phyloP scores from a whole-genome alignment of 768 basidiomycete genomes.

The Tephrocybe sp. region DNA sequence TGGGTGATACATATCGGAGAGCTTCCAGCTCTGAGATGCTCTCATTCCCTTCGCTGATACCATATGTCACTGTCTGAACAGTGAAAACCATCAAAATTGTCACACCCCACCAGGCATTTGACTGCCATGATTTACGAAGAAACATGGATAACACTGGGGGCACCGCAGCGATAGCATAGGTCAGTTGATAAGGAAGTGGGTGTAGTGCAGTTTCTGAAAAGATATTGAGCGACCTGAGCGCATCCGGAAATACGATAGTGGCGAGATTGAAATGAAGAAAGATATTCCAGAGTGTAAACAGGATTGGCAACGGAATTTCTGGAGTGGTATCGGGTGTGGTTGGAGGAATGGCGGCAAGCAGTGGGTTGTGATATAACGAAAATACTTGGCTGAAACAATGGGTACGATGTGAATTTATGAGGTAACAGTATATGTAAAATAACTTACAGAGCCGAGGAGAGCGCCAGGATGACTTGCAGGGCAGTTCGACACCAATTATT shows the following conservation, averaged over 20 bases:
- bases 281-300: slow-evolving; percentile 47
- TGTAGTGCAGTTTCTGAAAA: slow-evolving; percentile 19
- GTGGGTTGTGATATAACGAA: slow-evolving; percentile 46
- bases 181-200: slow-evolving; percentile 27
- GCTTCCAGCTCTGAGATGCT: slow-evolving; percentile 49
- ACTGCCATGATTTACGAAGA: slow-evolving; percentile 49
- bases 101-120: slow-evolving; percentile 50
- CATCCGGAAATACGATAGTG: slow-evolving; percentile 37
- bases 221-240: slow-evolving; percentile 33
- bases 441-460: slow-evolving; percentile 48
- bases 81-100: slow-evolving; percentile 41
- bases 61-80: slow-evolving; percentile 42
- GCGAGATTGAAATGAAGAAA: slow-evolving; percentile 49
- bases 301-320: slow-evolving; percentile 43
- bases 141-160: slow-evolving; percentile 49
- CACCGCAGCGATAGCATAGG: slow-evolving; percentile 40
- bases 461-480: slow-evolving; percentile 38
- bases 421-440: background rate
- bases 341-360: slow-evolving; percentile 42
- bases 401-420: slow-evolving; percentile 9
- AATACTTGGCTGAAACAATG: slow-evolving; percentile 41
- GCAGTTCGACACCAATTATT: slow-evolving; percentile 39
- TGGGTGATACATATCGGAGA: slow-evolving; percentile 52
- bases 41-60: slow-evolving; percentile 42
- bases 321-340: slow-evolving; percentile 13